A percentile compares a stretch with the other conserved stretches of the same genome.
phyloP scores from a whole-genome alignment of 106 monocot genomes.

The Triglochin maritima region DNA sequence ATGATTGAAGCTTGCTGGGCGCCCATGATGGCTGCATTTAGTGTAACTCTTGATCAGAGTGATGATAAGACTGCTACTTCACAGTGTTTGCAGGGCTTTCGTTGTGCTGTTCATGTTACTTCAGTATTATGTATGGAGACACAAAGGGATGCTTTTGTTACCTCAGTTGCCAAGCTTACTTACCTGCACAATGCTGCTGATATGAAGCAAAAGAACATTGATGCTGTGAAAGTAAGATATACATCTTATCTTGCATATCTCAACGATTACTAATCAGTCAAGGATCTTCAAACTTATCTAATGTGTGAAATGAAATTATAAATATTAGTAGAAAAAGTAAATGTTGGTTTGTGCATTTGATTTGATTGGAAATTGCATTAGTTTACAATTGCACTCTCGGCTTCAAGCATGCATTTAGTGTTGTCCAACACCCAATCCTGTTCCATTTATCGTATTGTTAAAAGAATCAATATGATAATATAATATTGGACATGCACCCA shows the following conservation, averaged over 20 bases:
- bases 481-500: too few relatives aligned
- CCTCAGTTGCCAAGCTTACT: slow-evolving; percentile 96
- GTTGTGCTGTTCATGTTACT: slow-evolving; percentile 90
- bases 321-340: too few relatives aligned
- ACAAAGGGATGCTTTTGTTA: slow-evolving; percentile 98
- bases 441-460: too few relatives aligned
- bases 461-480: too few relatives aligned
- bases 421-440: too few relatives aligned
- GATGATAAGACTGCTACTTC: slow-evolving; percentile 66
- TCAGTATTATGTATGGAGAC: slow-evolving; percentile 95
- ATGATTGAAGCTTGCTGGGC: slow-evolving; percentile 99
- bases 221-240: slow-evolving; percentile 83
- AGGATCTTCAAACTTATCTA: background rate
- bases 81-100: slow-evolving; percentile 72
- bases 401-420: too few relatives aligned
- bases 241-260: background rate
- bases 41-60: slow-evolving; percentile 92
- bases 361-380: too few relatives aligned
- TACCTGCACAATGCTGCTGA: slow-evolving; percentile 90
- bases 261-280: background rate
- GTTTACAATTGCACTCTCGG: too few relatives aligned
- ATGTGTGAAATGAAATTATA: background rate
- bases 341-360: too few relatives aligned
- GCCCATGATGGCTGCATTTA: slow-evolving; percentile 99
- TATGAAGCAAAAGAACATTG: slow-evolving; percentile 99